Conservation (phyloP, 768 basidiomycete genomes). For the Phylloporus arenicola region DNA sequence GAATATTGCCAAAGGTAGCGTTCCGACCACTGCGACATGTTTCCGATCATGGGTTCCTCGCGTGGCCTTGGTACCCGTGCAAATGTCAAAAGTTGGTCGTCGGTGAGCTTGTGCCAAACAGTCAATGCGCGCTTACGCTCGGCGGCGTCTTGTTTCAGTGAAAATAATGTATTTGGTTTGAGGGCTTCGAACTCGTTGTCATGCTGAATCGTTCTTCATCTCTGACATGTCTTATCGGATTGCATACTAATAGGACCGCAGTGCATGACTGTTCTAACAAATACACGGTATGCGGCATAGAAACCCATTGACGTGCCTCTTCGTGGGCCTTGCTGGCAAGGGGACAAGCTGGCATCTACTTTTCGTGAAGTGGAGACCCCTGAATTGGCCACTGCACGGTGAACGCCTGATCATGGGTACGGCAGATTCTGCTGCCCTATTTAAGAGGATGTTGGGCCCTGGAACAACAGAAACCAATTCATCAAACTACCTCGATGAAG, state of each 20-base stretch:
- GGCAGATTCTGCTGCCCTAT: not conserved
- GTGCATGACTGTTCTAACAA: not conserved
- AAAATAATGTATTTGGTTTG: not conserved
- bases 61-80: not conserved
- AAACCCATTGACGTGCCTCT: not conserved
- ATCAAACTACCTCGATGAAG: slow-evolving; percentile 1
- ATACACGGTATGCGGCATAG: not conserved
- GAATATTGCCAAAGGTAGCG: not conserved
- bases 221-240: not conserved
- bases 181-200: not conserved
- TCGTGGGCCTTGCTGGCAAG: slow-evolving; percentile 1
- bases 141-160: not conserved
- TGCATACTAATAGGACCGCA: not conserved
- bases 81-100: not conserved
- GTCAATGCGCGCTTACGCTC: no score
- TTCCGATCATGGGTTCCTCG: not conserved
- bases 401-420: not conserved
- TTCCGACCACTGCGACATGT: not conserved
- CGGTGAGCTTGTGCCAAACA: not conserved
- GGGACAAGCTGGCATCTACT: not conserved
- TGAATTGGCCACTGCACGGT: not conserved
- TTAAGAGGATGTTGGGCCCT: slow-evolving; percentile 8
- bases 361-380: not conserved
- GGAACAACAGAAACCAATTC: not conserved
- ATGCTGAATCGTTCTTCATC: not conserved